These are phyloP conservation scores for Trichopus zeylanicus DNA, from an alignment of 116 monocot genomes.

Conservation along the genomic window DNA sequence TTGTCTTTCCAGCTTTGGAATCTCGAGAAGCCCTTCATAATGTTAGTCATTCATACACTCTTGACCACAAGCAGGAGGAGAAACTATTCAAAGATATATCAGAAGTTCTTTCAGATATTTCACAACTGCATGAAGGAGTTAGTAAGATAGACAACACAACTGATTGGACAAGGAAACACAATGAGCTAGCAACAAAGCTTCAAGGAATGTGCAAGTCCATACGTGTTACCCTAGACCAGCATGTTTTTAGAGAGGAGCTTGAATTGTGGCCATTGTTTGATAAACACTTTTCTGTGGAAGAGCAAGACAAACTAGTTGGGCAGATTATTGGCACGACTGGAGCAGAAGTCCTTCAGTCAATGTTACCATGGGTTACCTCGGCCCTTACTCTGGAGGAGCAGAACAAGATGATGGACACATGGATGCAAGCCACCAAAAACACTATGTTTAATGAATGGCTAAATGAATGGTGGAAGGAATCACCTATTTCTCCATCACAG, in stretches of 20 bases:
- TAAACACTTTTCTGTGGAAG: conserved; percentile 93
- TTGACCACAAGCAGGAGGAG: conserved; percentile 98
- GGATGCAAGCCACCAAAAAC: conserved; percentile 89
- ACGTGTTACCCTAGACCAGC: conserved; percentile 85
- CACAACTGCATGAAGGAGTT: conserved; percentile 44
- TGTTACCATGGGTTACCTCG: conserved; percentile 98
- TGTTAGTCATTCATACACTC: conserved; percentile 96
- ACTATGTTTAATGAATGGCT: conserved; percentile 99
- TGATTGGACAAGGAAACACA: conserved; percentile 45
- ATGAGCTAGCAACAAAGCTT: conserved; percentile 89
- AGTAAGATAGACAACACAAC: not conserved
- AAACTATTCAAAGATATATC: conserved; percentile 91
- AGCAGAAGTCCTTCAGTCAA: conserved; percentile 96
- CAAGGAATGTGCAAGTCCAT: conserved; percentile 99
- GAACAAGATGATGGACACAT: conserved; percentile 98
- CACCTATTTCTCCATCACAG: conserved; percentile 36
- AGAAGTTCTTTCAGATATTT: conserved; percentile 64
- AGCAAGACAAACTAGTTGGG: conserved; percentile 98
- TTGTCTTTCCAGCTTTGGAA: conserved; percentile 99
- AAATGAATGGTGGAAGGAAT: conserved; percentile 96
- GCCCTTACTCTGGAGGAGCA: conserved; percentile 96
- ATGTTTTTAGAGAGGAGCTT: conserved; percentile 91
- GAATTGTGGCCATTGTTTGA: conserved; percentile 99
- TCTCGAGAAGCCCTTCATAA: conserved; percentile 96
- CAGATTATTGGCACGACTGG: conserved; percentile 98